phyloP scores from a whole-genome alignment of 2,329 filamentous ascomycete species.

The Arachnopeziza araneosa region DNA sequence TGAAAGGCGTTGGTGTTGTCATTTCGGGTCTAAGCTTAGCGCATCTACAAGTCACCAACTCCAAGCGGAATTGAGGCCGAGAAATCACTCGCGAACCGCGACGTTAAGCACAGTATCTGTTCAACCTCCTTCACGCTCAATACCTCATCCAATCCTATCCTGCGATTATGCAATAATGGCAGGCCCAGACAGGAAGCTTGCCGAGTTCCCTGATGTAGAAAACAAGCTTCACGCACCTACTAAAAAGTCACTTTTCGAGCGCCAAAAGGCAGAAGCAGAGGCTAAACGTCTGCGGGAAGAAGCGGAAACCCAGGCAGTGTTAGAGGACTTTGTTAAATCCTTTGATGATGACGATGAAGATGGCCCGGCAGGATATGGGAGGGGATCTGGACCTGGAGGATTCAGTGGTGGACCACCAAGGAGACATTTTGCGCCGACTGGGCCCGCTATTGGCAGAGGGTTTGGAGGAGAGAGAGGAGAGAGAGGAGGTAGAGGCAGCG shows the following conservation, averaged over 20 bases:
- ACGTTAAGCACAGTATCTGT: background rate
- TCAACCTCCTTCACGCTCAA: background rate
- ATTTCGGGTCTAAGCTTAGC: no score
- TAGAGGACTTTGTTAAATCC: slow-evolving; percentile 81
- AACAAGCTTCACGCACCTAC: slow-evolving; percentile 73
- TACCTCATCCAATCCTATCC: background rate
- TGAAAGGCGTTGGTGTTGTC: no score
- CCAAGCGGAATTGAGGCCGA: no score
- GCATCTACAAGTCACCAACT: no score
- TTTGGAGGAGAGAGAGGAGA: slow-evolving; percentile 25
- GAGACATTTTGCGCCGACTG: slow-evolving; percentile 52
- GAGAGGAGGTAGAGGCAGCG: slow-evolving; percentile 44
- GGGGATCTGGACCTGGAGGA: slow-evolving; percentile 11
- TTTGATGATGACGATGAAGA: slow-evolving; percentile 54
- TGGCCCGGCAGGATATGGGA: slow-evolving; percentile 13
- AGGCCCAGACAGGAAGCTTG: slow-evolving; percentile 25
- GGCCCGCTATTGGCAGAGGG: slow-evolving; percentile 24
- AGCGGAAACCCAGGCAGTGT: slow-evolving; percentile 80
- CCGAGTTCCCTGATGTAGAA: slow-evolving; percentile 62
- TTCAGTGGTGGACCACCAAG: slow-evolving; percentile 37
- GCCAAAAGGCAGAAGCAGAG: slow-evolving; percentile 82
- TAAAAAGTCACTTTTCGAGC: slow-evolving; percentile 84
- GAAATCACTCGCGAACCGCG: background rate
- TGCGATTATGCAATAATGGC: slow-evolving; percentile 7
- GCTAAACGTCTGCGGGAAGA: slow-evolving; percentile 80